Conservation (phyloP, 805 yeast species). For the Ogataea angusta region DNA sequence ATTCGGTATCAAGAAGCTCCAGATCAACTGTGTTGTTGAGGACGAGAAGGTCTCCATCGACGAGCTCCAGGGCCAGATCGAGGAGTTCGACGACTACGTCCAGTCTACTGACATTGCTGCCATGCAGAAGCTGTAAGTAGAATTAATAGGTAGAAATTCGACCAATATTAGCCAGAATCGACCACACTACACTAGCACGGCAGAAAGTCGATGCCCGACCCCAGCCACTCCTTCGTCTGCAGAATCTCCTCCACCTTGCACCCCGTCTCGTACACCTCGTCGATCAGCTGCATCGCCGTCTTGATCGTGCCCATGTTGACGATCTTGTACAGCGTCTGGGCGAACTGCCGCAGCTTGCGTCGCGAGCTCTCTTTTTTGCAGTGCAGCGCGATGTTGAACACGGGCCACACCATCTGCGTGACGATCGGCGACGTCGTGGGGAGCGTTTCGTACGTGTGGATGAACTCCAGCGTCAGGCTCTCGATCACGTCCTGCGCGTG, state of each 20-base stretch:
- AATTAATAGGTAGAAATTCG: constrained; percentile 1
- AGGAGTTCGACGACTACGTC: constrained; percentile 98
- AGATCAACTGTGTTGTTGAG: constrained; percentile 97
- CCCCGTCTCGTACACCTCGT: constrained; percentile 46
- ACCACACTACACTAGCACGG: constrained; percentile 35
- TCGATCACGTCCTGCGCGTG: constrained; percentile 28
- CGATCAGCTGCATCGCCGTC: constrained; percentile 41
- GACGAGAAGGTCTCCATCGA: constrained; percentile 93
- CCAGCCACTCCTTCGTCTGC: constrained; percentile 43
- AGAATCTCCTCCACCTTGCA: constrained; percentile 43
- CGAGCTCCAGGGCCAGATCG: constrained; percentile 72
- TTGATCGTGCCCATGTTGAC: constrained; percentile 54
- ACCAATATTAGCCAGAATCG: too few species aligned
- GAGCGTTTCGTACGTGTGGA: constrained; percentile 44
- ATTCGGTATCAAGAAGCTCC: constrained; percentile 99
- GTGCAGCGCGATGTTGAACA: constrained; percentile 47
- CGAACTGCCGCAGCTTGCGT: constrained; percentile 29
- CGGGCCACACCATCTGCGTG: constrained; percentile 65
- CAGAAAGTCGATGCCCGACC: constrained; percentile 49
- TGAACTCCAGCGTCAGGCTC: constrained; percentile 43
- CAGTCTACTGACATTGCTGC: constrained; percentile 99
- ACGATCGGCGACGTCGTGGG: constrained; percentile 44
- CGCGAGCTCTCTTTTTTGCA: constrained; percentile 36
- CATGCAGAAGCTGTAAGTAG: constrained; percentile 87
- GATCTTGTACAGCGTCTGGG: constrained; percentile 42